Conservation (phyloP, 2,329 filamentous ascomycete species). For the Beauveria sp. region DNA sequence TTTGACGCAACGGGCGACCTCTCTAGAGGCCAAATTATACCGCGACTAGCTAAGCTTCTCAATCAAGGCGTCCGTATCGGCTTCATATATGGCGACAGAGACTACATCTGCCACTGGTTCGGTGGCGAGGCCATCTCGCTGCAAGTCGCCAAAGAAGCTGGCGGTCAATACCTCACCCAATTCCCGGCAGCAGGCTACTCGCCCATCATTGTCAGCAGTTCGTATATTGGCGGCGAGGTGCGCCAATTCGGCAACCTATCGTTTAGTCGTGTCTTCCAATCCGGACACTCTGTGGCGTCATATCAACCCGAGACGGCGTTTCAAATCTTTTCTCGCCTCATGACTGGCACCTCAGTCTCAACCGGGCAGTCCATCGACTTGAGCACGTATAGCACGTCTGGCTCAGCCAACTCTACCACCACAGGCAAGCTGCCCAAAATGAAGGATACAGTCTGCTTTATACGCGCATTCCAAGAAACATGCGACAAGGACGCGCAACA, state of each 20-base stretch:
- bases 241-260: conserved; percentile 70
- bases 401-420: conserved; percentile 48
- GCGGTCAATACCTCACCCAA: conserved; percentile 36
- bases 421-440: conserved; percentile 43
- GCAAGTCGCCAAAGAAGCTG: conserved; percentile 44
- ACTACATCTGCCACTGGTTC: conserved; percentile 59
- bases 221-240: conserved; percentile 63
- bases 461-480: conserved; percentile 42
- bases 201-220: conserved; percentile 59
- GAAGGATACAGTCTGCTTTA: conserved; percentile 50
- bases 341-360: conserved; percentile 47
- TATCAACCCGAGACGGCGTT: conserved; percentile 55
- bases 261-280: conserved; percentile 59
- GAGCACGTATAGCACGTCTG: conserved; percentile 47
- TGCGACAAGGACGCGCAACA: conserved; percentile 45
- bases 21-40: conserved; percentile 53
- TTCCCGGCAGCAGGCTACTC: conserved; percentile 66
- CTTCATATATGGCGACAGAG: conserved; percentile 60
- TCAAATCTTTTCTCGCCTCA: conserved; percentile 52
- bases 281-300: conserved; percentile 55
- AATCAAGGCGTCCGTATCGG: conserved; percentile 59
- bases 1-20: conserved; percentile 51
- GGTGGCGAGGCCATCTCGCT: conserved; percentile 70
- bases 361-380: conserved; percentile 47
- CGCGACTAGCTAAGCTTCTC: conserved; percentile 52